phyloP scores from a whole-genome alignment of 768 basidiomycete genomes.

The Tulasnella sp. region DNA sequence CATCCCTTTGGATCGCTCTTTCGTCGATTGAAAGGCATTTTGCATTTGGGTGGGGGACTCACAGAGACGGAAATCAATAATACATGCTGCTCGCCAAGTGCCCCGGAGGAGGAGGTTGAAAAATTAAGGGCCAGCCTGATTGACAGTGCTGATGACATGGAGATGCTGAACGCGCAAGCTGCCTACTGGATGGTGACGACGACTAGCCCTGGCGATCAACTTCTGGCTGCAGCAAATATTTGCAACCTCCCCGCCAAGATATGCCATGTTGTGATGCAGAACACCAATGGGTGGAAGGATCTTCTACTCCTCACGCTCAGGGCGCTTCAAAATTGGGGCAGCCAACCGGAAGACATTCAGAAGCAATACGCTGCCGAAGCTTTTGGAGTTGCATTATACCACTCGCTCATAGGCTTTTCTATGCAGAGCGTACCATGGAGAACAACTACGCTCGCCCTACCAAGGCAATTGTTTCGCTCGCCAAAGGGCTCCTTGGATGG shows the following conservation, averaged over 20 bases:
- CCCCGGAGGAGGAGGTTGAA: background rate
- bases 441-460: background rate
- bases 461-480: background rate
- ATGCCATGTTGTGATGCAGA: background rate
- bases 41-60: background rate
- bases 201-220: background rate
- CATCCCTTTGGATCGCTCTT: too few relatives aligned
- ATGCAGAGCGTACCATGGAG: background rate
- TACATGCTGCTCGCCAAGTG: too few relatives aligned
- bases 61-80: too few relatives aligned
- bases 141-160: background rate
- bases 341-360: too few relatives aligned
- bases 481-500: background rate
- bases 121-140: background rate
- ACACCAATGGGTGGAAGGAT: background rate
- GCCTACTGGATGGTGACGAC: background rate
- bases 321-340: too few relatives aligned
- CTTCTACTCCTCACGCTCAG: too few relatives aligned
- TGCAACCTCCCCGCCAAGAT: background rate
- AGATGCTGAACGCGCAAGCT: background rate
- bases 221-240: background rate
- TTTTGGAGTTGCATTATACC: background rate
- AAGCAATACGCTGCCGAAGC: too few relatives aligned
- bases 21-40: too few relatives aligned
- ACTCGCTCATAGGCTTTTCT: background rate